Conservation (phyloP, 1,139 yeast species). For the Yamadazyma triangularis region DNA sequence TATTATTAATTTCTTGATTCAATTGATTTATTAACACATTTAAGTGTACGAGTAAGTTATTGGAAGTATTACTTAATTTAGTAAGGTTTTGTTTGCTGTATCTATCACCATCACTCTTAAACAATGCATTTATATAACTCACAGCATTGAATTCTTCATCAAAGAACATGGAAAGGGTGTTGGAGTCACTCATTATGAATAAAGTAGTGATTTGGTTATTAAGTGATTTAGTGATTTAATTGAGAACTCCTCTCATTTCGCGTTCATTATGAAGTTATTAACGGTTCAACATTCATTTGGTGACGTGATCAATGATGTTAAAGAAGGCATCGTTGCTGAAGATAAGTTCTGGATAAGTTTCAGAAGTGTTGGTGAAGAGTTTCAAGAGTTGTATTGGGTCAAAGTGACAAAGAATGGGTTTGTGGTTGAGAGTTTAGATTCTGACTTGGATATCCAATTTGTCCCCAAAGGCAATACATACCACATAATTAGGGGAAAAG, state of each 20-base stretch:
- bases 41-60: conserved; percentile 48
- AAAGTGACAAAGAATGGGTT: conserved; percentile 5
- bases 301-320: conserved; percentile 36
- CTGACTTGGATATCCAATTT: conserved; percentile 1
- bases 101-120: conserved; percentile 16
- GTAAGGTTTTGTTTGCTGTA: conserved; percentile 23
- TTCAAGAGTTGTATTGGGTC: conserved; percentile 16
- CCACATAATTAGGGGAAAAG: conserved; percentile 2
- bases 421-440: not conserved
- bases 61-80: conserved; percentile 25
- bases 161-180: conserved; percentile 33
- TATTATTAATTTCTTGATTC: conserved; percentile 29
- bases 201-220: no score
- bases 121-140: conserved; percentile 35
- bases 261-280: conserved; percentile 20
- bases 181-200: conserved; percentile 1
- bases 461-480: conserved; percentile 2
- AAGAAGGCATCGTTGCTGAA: conserved; percentile 13
- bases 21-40: conserved; percentile 59
- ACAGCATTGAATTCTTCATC: conserved; percentile 36
- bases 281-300: conserved; percentile 40
- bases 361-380: conserved; percentile 22
- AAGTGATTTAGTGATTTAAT: no score
- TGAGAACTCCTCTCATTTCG: no score
- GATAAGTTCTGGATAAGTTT: conserved; percentile 39